phyloP scores from a whole-genome alignment of 192 early-diverging fungal genomes.

The Phlyctochytrium planicorne region DNA sequence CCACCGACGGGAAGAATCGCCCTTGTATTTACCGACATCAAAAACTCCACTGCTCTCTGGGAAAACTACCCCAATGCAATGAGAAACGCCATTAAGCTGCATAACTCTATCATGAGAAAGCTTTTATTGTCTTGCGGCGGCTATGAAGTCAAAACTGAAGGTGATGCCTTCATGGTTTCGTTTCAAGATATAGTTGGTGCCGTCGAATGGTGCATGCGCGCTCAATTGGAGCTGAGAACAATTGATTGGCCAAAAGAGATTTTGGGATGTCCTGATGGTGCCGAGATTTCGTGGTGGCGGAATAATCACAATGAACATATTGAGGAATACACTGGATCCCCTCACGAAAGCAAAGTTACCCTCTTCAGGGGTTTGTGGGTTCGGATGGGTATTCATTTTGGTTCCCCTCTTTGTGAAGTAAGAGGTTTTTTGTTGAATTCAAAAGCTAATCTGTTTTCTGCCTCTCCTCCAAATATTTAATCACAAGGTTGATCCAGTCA shows the following conservation, averaged over 20 bases:
- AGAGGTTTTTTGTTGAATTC: neutral
- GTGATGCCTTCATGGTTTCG: slow-evolving; percentile 92
- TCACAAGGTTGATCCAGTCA: slow-evolving; percentile 70
- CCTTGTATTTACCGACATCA: slow-evolving; percentile 92
- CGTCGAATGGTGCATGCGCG: slow-evolving; percentile 83
- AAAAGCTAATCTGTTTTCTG: neutral
- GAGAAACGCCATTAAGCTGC: slow-evolving; percentile 82
- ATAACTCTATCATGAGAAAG: slow-evolving; percentile 80
- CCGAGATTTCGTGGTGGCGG: slow-evolving; percentile 60
- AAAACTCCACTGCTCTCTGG: slow-evolving; percentile 91
- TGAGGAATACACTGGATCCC: slow-evolving; percentile 3
- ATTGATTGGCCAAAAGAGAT: slow-evolving; percentile 89
- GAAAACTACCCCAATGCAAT: slow-evolving; percentile 80
- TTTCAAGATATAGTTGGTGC: slow-evolving; percentile 81
- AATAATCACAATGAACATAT: slow-evolving; percentile 22
- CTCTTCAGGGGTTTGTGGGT: slow-evolving; percentile 86
- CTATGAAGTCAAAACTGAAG: slow-evolving; percentile 95
- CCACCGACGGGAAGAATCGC: slow-evolving; percentile 82
- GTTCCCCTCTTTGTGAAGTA: slow-evolving; percentile 75
- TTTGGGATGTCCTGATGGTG: slow-evolving; percentile 71
- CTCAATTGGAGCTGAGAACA: slow-evolving; percentile 74
- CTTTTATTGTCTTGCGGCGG: slow-evolving; percentile 78
- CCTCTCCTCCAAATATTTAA: neutral
- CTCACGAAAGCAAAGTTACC: slow-evolving; percentile 27
- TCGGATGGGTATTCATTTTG: slow-evolving; percentile 93